Percentiles rank a stretch among this genome's conserved stretches.
Evolutionary conservation across 2,329 filamentous ascomycete species (phyloP).

Genomic region (Pestalotiopsis sp.): DNA sequence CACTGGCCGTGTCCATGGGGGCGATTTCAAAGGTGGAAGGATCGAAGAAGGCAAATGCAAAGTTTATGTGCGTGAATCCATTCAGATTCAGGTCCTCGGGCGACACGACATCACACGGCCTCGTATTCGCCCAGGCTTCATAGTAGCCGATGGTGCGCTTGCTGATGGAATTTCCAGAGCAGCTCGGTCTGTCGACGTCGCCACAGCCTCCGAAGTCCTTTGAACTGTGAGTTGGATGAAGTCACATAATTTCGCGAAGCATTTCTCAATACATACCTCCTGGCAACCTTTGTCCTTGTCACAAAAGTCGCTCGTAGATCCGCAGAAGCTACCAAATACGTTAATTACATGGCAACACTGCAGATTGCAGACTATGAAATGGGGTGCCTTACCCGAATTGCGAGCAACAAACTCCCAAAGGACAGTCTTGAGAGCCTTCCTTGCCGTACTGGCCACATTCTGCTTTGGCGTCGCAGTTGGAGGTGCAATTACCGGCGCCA

Average conservation of each 20-base stretch:
- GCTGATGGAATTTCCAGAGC: constrained; percentile 1
- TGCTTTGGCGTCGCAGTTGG: not conserved
- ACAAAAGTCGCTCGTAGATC: constrained; percentile 17
- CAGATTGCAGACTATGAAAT: too few relatives aligned
- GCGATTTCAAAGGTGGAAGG: constrained; percentile 25
- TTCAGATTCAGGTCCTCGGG: constrained; percentile 14
- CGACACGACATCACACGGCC: constrained; percentile 20
- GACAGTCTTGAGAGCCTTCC: not conserved
- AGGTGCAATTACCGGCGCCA: constrained; percentile 16
- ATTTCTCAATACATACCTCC: not conserved
- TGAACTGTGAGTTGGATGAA: too few relatives aligned
- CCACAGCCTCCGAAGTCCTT: not conserved
- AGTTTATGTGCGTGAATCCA: constrained; percentile 36
- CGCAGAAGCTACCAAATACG: not conserved
- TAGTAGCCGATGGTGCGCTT: constrained; percentile 36
- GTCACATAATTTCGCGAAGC: too few relatives aligned
- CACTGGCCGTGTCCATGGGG: constrained; percentile 25
- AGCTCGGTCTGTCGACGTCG: not conserved
- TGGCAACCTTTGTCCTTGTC: not conserved
- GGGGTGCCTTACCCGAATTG: not conserved
- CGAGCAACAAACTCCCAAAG: not conserved
- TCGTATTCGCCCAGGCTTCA: constrained; percentile 29
- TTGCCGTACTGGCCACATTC: not conserved
- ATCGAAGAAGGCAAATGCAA: constrained; percentile 44
- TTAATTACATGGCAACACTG: not conserved